phyloP scores from a whole-genome alignment of 2,329 filamentous ascomycete genomes.

The Ophiostoma tasmaniense region DNA sequence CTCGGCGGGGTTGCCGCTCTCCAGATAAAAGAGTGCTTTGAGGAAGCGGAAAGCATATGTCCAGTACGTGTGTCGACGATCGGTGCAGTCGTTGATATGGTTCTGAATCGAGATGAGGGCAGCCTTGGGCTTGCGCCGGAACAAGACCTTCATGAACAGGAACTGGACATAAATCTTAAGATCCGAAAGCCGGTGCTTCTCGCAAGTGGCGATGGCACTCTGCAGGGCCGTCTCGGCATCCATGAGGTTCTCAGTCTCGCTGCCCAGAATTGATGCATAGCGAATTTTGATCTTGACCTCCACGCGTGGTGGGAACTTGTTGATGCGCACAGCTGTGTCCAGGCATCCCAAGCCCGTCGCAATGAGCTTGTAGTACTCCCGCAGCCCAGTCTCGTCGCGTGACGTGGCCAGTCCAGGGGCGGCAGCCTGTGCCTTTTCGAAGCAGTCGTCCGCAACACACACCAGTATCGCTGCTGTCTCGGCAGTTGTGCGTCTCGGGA shows the following conservation, averaged over 20 bases:
- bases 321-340: slow-evolving; percentile 57
- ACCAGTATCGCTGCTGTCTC: slow-evolving; percentile 55
- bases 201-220: slow-evolving; percentile 62
- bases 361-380: slow-evolving; percentile 64
- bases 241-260: slow-evolving; percentile 68
- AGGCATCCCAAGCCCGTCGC: slow-evolving; percentile 65
- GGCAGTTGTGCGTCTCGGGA: slow-evolving; percentile 33
- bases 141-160: slow-evolving; percentile 60
- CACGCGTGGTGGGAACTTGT: slow-evolving; percentile 51
- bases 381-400: slow-evolving; percentile 43
- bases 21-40: slow-evolving; percentile 60
- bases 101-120: slow-evolving; percentile 64
- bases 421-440: slow-evolving; percentile 54
- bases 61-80: slow-evolving; percentile 63
- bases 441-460: slow-evolving; percentile 68
- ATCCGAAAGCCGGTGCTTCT: slow-evolving; percentile 55
- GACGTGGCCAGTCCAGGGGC: slow-evolving; percentile 41
- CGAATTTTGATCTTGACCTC: slow-evolving; percentile 62
- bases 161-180: slow-evolving; percentile 73
- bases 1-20: slow-evolving; percentile 53
- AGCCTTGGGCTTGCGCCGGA: slow-evolving; percentile 62
- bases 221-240: slow-evolving; percentile 64
- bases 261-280: slow-evolving; percentile 62
- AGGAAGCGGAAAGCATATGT: slow-evolving; percentile 69
- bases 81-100: slow-evolving; percentile 59